Base-by-base conservation (phyloP, 2,329 filamentous ascomycete species). In the Hyphodiscus sp. region DNA sequence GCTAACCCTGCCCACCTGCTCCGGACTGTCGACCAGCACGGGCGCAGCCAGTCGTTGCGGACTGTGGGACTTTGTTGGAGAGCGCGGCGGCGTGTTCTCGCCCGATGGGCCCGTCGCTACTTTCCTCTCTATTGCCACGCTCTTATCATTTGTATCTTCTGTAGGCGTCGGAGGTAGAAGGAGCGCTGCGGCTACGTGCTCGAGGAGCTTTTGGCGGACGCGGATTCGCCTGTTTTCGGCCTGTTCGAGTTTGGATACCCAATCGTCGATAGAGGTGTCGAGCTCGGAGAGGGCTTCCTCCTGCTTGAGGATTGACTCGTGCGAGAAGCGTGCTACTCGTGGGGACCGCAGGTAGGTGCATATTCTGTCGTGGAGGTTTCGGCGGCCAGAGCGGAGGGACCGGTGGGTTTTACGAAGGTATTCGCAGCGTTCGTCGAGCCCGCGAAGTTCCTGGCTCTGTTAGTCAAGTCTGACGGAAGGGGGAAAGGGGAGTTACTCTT, bases 251-350 rank as follows among this genome's bases (percentile, higher is more conserved):
- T 91, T 91, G 61, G 73, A 76, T 47, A 88, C 82, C 85, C 88
- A 91, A 66, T 90, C 86, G 63, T 91, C 88, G 58, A 92, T 91
- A 2, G 85, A 87, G 16, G 78, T 73, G 65, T 92, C 87, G 7
- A 92, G 78, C 67, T 91, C 87, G 1, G 83, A 81, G 11, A 92
- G 75, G 1, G 86, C 86, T 69, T 91, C 87, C 68, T 91, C 87
- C 67, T 91, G 87, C 71, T 86, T 88, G 43, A 91, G 75, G 68
- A 92, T 81, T 19, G 83, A 83, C 57, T 91, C 86, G 58, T 84
- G 79, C 59, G 83, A 89, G 67, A 91, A 89, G 59, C 81, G 85
- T 52, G 85, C 81, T 5, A 81, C 79, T 30, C 86, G 81, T 9
- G 86, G 83, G 18, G 84, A 86, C 49, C 86, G 84, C 10, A 91